Base-by-base conservation (phyloP, 2,329 filamentous ascomycete species). In the Botrytis deweyae region DNA sequence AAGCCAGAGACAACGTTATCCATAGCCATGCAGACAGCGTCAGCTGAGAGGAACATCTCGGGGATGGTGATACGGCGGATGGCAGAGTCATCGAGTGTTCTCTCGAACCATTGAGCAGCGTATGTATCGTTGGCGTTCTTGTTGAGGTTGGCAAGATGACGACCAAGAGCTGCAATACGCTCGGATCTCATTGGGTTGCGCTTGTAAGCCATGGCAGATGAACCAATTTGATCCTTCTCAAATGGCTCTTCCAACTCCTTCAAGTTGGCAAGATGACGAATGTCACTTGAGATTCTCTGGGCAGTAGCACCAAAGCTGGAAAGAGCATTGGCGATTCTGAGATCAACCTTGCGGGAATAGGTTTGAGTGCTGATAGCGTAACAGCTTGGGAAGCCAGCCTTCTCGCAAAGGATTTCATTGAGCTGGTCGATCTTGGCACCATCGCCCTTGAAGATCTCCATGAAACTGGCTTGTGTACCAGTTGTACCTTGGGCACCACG, bases 161-260 rank as follows among this genome's bases (percentile, higher is more conserved):
- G 85, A 63, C 84, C 83, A 22, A 88, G 81, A 68, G 81, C 81
- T 77, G 79, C 83, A 63, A 88, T 84, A 67, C 85, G 78, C 80
- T 87, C 86, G 42, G 81, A 85, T 46, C 86, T 82, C 86, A 87
- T 87, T 7, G 84, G 82, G 75, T 84, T 85, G 36, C 82, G 80
- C 81, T 87, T 87, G 79, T 86, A 87, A 2, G 84, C 83, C 83
- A 88, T 88, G 74, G 90, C 90, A 66, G 85, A 88, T 63, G 86
- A 89, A 42, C 91, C 92, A 77, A 95, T 94, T 83, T 97, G 93
- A 77, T 90, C 88, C 82, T 96, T 93, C 86, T 97, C 92, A 78
- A 93, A 93, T 0, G 93, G 93, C 85, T 95, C 93, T 81, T 97
- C 94, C 74, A 96, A 85, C 82, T 97, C 93, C 86, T 97, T 97